Base-by-base conservation (phyloP, 2,329 filamentous ascomycete genomes). In the Ophiosphaerella narmari region DNA sequence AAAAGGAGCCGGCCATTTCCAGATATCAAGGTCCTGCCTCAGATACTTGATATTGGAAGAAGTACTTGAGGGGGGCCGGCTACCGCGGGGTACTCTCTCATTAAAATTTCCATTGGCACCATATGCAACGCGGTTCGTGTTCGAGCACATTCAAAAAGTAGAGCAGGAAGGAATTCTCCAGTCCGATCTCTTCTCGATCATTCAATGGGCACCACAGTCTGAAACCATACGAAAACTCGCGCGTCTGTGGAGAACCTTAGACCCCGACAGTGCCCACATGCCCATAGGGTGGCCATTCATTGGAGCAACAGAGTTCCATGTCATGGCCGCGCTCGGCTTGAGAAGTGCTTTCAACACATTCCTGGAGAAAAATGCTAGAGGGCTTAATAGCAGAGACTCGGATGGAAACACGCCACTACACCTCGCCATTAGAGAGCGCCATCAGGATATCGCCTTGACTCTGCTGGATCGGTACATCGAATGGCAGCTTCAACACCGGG, bases 11-110 rank as follows among this genome's bases (percentile, higher is more conserved):
- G 47, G 57, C 18, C 46, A 60, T 24, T 54, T 54, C 13, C 39
- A 55, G 39, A 58, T 60, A 44, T 56, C 54, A 24, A 58, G 49
- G 37, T 60, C 51, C 12, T 60, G 52, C 34, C 40, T 60, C 32
- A 46, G 39, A 42, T 59, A 59, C 36, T 29, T 59, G n/a, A 35
- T 38, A 34, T 38, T 56, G n/a, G 35, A 41, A 39, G 52, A 59
- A 31, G 16, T 59, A 29, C 32, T 56, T 16, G 46, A 56, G 32
- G 43, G 12, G 9, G 31, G 34, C 41, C 18, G 43, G n/a, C 29
- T 53, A n/a, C 33, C 46, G 18, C 18, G 46, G n/a, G 31, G 46
- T 18, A 50, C 24, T 1, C 29, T 55, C 18, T 58, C 48, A 42
- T 26, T 45, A 36, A 47, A 16, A 35, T 57, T 50, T 48, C 54